Percentiles rank a stretch among this genome's conserved stretches.
Conservation (phyloP, 2,329 filamentous ascomycete genomes). For the Dryadomyces quercivorus region DNA sequence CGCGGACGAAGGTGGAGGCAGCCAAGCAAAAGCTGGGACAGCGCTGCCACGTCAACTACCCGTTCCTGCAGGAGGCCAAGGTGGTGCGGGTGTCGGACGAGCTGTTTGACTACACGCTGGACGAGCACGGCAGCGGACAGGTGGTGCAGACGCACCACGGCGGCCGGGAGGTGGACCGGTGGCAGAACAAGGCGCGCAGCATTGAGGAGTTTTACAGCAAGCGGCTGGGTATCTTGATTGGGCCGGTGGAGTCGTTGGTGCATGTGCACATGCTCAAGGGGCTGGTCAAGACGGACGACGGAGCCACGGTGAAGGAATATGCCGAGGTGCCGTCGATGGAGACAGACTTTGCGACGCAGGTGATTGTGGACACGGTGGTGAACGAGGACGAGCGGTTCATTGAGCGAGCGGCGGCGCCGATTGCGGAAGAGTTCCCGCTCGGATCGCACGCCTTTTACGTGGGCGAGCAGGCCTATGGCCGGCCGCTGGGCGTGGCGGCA, state of each 20-base stretch:
- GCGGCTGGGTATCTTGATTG: constrained; percentile 76
- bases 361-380: constrained; percentile 77
- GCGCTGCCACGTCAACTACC: constrained; percentile 83
- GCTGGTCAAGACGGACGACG: constrained; percentile 78
- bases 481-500: constrained; percentile 70
- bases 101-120: constrained; percentile 73
- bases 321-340: constrained; percentile 75
- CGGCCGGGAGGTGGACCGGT: constrained; percentile 67
- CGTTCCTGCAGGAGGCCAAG: constrained; percentile 89
- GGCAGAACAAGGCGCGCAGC: constrained; percentile 68
- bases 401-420: constrained; percentile 73
- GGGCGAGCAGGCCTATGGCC: constrained; percentile 84
- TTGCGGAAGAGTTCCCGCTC: constrained; percentile 83
- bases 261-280: constrained; percentile 93
- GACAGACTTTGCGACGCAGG: constrained; percentile 81
- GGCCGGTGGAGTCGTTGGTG: constrained; percentile 75
- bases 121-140: constrained; percentile 43
- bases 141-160: constrained; percentile 59
- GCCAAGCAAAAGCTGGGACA: constrained; percentile 74
- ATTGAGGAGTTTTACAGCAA: constrained; percentile 87
- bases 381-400: constrained; percentile 91
- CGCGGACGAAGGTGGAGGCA: constrained; percentile 54
- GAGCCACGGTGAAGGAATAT: constrained; percentile 87
- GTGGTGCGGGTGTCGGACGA: constrained; percentile 84
- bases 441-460: constrained; percentile 83